Evolutionary conservation across 257 asterid genomes (phyloP).

Genomic region (Henckelia pumila): DNA sequence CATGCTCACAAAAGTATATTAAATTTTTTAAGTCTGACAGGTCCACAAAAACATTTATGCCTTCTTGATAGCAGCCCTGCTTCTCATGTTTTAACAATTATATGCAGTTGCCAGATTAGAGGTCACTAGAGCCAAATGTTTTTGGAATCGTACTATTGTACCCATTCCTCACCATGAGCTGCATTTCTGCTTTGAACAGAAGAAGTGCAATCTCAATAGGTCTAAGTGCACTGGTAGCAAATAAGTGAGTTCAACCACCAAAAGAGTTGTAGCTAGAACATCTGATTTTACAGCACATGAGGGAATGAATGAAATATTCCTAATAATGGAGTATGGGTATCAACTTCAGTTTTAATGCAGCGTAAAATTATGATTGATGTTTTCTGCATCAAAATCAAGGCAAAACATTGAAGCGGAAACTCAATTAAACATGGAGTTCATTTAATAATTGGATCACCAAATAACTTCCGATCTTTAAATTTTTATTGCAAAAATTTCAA

Average conservation of each 20-base stretch:
- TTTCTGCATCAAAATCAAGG: background rate
- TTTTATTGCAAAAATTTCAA: constrained; percentile 1
- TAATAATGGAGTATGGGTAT: background rate
- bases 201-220: background rate
- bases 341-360: background rate
- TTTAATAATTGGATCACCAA: background rate
- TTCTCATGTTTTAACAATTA: background rate
- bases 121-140: too few species aligned
- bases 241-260: background rate
- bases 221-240: constrained; percentile 6
- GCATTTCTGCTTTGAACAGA: constrained; percentile 16
- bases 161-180: constrained; percentile 8
- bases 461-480: constrained; percentile 2
- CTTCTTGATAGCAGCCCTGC: background rate
- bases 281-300: constrained; percentile 7
- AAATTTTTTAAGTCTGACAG: background rate
- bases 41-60: background rate
- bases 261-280: background rate
- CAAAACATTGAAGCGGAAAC: constrained; percentile 14
- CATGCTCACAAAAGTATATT: background rate
- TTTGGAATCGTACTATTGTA: too few species aligned
- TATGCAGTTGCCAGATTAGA: too few species aligned
- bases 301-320: background rate
- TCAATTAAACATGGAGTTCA: constrained; percentile 15
- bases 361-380: background rate